phyloP scores from a whole-genome alignment of 129 eudicot species.

The Centaurea solstitialis region DNA sequence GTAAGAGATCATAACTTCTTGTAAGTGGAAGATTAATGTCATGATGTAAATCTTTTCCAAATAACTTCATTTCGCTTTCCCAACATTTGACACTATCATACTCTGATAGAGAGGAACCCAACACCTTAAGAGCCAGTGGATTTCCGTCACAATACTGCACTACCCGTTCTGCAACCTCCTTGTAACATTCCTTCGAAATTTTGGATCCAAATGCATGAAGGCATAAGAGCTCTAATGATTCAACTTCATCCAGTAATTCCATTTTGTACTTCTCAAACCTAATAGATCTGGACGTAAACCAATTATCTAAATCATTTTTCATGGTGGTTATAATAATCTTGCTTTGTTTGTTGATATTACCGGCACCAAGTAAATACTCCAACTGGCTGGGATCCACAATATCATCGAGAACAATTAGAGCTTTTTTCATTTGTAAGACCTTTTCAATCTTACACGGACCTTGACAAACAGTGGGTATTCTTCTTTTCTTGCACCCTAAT shows the following conservation, averaged over 20 bases:
- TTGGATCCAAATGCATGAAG: too few relatives aligned
- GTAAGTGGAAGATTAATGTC: not conserved
- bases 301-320: not conserved
- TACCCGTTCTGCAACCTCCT: not conserved
- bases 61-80: not conserved
- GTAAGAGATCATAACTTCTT: constrained; percentile 6
- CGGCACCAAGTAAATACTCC: not conserved
- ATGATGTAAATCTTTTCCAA: not conserved
- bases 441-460: constrained; percentile 6
- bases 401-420: constrained; percentile 25
- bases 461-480: not conserved
- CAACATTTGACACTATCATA: too few relatives aligned
- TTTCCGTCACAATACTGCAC: not conserved
- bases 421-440: not conserved
- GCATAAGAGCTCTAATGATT: not conserved
- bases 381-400: not conserved
- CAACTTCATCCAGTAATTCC: not conserved
- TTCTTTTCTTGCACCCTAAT: not conserved
- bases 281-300: not conserved
- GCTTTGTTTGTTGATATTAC: not conserved
- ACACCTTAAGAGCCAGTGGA: not conserved
- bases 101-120: not conserved
- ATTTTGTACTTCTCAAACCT: not conserved
- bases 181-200: too few relatives aligned
- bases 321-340: not conserved